These are phyloP conservation scores for Solanum clarkiae DNA, from an alignment of 257 asterid species.

Conservation along the genomic window DNA sequence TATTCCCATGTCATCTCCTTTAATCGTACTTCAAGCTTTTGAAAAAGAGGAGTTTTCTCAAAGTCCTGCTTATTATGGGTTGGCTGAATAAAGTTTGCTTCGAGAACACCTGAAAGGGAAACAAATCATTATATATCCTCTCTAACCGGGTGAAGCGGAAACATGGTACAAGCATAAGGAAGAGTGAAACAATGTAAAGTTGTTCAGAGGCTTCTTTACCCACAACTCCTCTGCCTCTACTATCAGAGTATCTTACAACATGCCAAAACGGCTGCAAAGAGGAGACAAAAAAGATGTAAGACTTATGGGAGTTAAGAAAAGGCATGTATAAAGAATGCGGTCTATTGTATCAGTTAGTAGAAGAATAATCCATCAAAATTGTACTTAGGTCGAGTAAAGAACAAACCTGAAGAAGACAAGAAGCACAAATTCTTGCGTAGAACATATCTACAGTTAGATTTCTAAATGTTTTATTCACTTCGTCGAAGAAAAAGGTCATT, in stretches of 20 bases:
- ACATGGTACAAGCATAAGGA: background rate
- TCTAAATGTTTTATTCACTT: background rate
- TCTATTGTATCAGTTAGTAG: background rate
- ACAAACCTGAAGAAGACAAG: background rate
- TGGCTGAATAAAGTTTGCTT: slow-evolving; percentile 84
- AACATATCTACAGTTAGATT: background rate
- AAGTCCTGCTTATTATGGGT: slow-evolving; percentile 93
- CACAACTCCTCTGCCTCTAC: slow-evolving; percentile 96
- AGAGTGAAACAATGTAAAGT: background rate
- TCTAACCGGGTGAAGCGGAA: background rate
- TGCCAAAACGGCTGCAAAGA: slow-evolving; percentile 93
- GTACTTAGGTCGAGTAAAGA: background rate
- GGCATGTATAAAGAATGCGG: background rate
- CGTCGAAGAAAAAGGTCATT: background rate
- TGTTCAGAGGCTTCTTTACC: slow-evolving; percentile 44
- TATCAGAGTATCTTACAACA: slow-evolving; percentile 47
- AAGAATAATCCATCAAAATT: background rate
- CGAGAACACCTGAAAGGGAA: slow-evolving; percentile 56
- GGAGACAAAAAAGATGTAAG: slow-evolving; percentile 1
- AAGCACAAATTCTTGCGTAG: background rate
- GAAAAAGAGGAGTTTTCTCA: slow-evolving; percentile 84
- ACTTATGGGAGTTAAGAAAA: background rate
- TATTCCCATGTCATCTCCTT: slow-evolving; percentile 84
- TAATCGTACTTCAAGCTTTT: slow-evolving; percentile 79
- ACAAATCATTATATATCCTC: background rate